Evolutionary conservation across 2,329 filamentous ascomycete genomes (phyloP).

Genomic region (Pyrenophora graminea): DNA sequence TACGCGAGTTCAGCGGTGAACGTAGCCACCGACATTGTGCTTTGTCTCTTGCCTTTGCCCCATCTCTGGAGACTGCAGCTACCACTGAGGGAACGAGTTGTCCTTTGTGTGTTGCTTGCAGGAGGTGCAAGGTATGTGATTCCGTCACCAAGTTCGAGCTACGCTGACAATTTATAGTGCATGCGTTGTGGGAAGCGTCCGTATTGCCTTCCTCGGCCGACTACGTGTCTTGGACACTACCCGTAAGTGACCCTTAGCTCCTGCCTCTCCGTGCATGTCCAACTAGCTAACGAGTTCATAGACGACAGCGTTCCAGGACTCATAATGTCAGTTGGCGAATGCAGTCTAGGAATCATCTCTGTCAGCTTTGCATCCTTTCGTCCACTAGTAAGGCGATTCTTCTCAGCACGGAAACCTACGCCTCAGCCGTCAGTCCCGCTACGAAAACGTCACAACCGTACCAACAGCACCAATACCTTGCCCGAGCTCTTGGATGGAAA

Average conservation of each 20-base stretch:
- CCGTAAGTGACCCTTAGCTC: constrained; percentile 21
- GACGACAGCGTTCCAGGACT: constrained; percentile 27
- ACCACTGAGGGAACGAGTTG: constrained; percentile 32
- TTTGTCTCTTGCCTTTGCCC: constrained; percentile 31
- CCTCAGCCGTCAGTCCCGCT: neutral
- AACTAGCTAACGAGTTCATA: constrained; percentile 5
- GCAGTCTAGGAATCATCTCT: constrained; percentile 35
- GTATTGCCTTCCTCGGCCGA: constrained; percentile 25
- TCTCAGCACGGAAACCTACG: constrained; percentile 13
- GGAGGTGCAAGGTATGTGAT: constrained; percentile 31
- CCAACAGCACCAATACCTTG: neutral
- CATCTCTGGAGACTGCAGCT: constrained; percentile 34
- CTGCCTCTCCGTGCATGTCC: no score
- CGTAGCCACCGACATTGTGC: constrained; percentile 29
- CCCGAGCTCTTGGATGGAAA: no score
- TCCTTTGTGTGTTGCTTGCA: constrained; percentile 33
- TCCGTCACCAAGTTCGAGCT: neutral
- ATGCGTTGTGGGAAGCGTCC: constrained; percentile 29
- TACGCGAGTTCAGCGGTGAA: constrained; percentile 34
- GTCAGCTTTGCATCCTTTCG: constrained; percentile 36
- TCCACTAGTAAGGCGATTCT: constrained; percentile 26
- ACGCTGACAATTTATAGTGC: constrained; percentile 19
- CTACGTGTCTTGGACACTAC: constrained; percentile 28
- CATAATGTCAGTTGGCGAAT: constrained; percentile 35
- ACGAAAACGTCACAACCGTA: constrained; percentile 2